These are phyloP conservation scores for Chlorokybus atmophyticus DNA, from an alignment of 139 green algal genomes.

Conservation along the genomic window DNA sequence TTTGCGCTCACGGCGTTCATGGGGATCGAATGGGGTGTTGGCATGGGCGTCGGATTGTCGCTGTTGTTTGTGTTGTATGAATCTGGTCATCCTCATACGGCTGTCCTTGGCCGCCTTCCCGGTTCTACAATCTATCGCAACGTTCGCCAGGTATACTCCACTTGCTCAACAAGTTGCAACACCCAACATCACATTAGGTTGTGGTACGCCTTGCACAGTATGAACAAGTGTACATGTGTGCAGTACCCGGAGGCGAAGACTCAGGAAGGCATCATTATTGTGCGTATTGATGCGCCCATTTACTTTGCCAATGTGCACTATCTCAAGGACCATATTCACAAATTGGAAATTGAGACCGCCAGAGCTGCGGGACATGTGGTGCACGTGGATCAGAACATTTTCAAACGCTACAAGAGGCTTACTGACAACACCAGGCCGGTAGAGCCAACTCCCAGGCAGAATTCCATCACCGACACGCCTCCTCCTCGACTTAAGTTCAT, in stretches of 20 bases:
- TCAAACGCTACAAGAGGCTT: neutral
- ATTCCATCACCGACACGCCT: too few species aligned
- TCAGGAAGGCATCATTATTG: conserved; percentile 40
- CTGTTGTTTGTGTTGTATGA: conserved; percentile 37
- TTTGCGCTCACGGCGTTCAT: conserved; percentile 13
- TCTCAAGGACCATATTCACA: conserved; percentile 39
- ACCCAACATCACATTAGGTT: too few species aligned
- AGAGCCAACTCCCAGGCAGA: too few species aligned
- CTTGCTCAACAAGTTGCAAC: too few species aligned
- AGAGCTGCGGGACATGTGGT: neutral
- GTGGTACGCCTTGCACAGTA: too few species aligned
- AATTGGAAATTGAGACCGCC: conserved; percentile 8
- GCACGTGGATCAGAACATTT: neutral
- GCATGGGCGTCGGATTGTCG: conserved; percentile 44
- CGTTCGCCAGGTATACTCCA: too few species aligned
- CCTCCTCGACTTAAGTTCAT: conserved; percentile 37
- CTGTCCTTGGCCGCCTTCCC: conserved; percentile 56
- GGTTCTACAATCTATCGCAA: conserved; percentile 50
- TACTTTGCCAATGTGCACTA: conserved; percentile 64
- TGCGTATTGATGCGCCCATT: conserved; percentile 49
- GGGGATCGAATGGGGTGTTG: conserved; percentile 60
- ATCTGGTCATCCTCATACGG: conserved; percentile 64
- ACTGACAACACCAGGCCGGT: neutral
- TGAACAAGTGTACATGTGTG: too few species aligned
- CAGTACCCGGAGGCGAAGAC: conserved; percentile 55